Conservation (phyloP, 2,329 filamentous ascomycete species). For the Fusarium sp. region DNA sequence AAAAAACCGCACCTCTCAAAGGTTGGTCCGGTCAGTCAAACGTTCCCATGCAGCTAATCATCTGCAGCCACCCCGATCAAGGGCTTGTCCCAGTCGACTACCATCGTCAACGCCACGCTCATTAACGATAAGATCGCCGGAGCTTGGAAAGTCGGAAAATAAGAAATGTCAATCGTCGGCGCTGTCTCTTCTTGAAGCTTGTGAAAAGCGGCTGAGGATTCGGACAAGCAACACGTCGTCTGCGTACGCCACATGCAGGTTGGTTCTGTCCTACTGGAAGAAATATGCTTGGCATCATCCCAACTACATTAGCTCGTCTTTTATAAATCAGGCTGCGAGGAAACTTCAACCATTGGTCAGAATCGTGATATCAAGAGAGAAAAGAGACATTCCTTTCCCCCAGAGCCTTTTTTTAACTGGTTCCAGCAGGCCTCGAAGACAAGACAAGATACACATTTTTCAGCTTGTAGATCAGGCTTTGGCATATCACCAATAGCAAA, state of each 20-base stretch:
- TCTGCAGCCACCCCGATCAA: background rate
- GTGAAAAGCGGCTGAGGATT: background rate
- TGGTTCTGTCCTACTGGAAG: background rate
- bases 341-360: background rate
- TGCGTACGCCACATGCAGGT: background rate
- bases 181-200: no score
- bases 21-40: background rate
- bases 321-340: background rate
- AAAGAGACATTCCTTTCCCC: no score
- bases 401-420: background rate
- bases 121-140: fast-evolving
- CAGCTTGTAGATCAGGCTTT: background rate
- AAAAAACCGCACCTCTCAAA: background rate
- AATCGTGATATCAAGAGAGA: background rate
- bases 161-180: background rate
- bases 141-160: no score
- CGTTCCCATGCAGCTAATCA: background rate
- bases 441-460: background rate
- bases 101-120: background rate
- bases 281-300: background rate
- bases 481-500: background rate
- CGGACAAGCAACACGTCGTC: background rate
- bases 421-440: background rate
- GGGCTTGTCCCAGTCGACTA: background rate
- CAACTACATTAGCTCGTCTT: background rate